phyloP scores from a whole-genome alignment of 495 filamentous ascomycete species.

The Amphirosellinia nigrospora region DNA sequence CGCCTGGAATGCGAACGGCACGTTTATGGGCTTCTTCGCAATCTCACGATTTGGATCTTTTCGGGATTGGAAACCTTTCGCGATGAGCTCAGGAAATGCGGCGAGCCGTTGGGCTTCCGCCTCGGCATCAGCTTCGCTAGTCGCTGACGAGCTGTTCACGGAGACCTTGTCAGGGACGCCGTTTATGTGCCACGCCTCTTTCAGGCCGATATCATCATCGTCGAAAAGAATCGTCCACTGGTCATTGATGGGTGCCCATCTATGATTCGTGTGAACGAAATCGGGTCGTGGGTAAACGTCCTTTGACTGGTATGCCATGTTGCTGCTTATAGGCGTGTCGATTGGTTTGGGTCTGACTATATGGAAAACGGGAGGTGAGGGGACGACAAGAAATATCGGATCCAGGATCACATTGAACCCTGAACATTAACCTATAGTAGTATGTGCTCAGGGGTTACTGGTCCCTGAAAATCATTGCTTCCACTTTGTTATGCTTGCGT shows the following conservation, averaged over 20 bases:
- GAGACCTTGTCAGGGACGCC: slow-evolving; percentile 39
- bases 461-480: slow-evolving; percentile 19
- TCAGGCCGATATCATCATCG: slow-evolving; percentile 57
- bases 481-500: slow-evolving; percentile 12
- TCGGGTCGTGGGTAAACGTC: slow-evolving; percentile 55
- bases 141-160: slow-evolving; percentile 13
- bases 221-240: slow-evolving; percentile 65
- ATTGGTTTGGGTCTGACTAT: not conserved
- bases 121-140: slow-evolving; percentile 26
- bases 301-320: slow-evolving; percentile 41
- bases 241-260: slow-evolving; percentile 61
- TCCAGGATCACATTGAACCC: slow-evolving; percentile 8
- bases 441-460: not conserved
- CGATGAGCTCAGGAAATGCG: slow-evolving; percentile 41
- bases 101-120: slow-evolving; percentile 33
- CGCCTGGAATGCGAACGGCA: slow-evolving; percentile 65
- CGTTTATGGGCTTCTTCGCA: slow-evolving; percentile 53
- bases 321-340: not conserved
- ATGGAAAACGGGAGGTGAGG: slow-evolving; percentile 9
- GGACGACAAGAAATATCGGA: slow-evolving; percentile 14
- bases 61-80: slow-evolving; percentile 36
- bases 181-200: slow-evolving; percentile 44
- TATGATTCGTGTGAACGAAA: slow-evolving; percentile 56
- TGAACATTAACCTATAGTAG: slow-evolving; percentile 4
- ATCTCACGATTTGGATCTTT: slow-evolving; percentile 35